Conservation (phyloP, 306 rosid species). For the Luffa acutangula region DNA sequence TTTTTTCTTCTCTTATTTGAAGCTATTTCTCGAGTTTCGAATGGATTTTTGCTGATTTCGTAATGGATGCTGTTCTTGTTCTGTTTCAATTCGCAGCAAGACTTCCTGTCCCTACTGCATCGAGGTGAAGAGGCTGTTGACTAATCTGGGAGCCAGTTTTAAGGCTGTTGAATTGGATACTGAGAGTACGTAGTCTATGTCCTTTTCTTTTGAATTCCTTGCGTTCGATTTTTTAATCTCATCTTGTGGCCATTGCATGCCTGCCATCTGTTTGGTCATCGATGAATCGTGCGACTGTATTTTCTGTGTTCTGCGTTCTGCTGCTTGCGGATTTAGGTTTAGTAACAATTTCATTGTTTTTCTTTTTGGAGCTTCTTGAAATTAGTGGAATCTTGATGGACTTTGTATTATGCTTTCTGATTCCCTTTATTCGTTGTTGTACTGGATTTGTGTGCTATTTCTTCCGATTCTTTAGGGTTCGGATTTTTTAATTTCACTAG, state of each 20-base stretch:
- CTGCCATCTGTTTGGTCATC: neutral
- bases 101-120: slow-evolving; percentile 53
- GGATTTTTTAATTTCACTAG: neutral
- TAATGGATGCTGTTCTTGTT: neutral
- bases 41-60: neutral
- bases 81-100: slow-evolving; percentile 35
- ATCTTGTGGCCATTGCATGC: neutral
- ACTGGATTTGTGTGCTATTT: neutral
- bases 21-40: neutral
- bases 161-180: slow-evolving; percentile 51
- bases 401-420: neutral
- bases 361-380: neutral
- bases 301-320: neutral
- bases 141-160: slow-evolving; percentile 29
- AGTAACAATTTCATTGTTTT: neutral
- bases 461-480: neutral
- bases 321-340: neutral
- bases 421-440: neutral
- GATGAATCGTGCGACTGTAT: neutral
- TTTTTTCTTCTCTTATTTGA: too few relatives aligned
- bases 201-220: neutral
- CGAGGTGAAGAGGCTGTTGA: slow-evolving; percentile 43
- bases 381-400: neutral
- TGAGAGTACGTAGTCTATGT: slow-evolving; percentile 30
- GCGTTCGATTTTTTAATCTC: neutral